Percentiles rank a stretch among this genome's conserved stretches.
Conservation (phyloP, 108 stramenopile genomes). For the Conticribra weissflogii region DNA sequence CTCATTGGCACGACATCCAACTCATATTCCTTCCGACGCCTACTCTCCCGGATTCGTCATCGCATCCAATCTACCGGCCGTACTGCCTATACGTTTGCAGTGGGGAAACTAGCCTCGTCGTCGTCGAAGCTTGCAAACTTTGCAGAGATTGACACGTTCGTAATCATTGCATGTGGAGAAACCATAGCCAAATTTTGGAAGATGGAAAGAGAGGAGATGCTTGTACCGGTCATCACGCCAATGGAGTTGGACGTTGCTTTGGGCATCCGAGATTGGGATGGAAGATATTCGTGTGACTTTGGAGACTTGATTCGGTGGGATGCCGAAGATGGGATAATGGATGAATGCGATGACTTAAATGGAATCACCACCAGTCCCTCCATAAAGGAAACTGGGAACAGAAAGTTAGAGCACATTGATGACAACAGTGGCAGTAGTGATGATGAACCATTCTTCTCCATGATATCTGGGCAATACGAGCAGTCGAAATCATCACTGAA, state of each 20-base stretch:
- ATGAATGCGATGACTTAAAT: constrained; percentile 7
- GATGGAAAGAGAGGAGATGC: constrained; percentile 67
- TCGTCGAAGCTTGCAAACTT: constrained; percentile 94
- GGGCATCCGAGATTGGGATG: constrained; percentile 86
- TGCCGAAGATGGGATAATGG: constrained; percentile 24
- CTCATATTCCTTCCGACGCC: constrained; percentile 65
- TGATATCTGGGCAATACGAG: constrained; percentile 77
- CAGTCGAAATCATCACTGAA: constrained; percentile 31
- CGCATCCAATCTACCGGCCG: constrained; percentile 76
- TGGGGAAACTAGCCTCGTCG: constrained; percentile 89
- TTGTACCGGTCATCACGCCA: constrained; percentile 89
- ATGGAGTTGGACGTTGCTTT: constrained; percentile 93
- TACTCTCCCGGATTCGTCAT: constrained; percentile 64
- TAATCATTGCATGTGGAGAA: constrained; percentile 91
- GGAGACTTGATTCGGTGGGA: constrained; percentile 67
- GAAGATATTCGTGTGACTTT: constrained; percentile 78
- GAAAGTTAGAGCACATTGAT: constrained; percentile 8
- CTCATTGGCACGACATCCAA: constrained; percentile 89
- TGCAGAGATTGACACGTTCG: constrained; percentile 95
- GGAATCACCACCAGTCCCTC: no score
- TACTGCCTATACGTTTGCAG: constrained; percentile 89
- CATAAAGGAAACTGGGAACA: not conserved
- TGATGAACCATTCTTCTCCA: constrained; percentile 87
- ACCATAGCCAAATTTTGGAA: constrained; percentile 77
- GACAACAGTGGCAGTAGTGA: constrained; percentile 33